Evolutionary conservation across 129 eudicot species (phyloP), one percentile per base, ranked within the genome.

Genomic region (Arctium minus): DNA sequence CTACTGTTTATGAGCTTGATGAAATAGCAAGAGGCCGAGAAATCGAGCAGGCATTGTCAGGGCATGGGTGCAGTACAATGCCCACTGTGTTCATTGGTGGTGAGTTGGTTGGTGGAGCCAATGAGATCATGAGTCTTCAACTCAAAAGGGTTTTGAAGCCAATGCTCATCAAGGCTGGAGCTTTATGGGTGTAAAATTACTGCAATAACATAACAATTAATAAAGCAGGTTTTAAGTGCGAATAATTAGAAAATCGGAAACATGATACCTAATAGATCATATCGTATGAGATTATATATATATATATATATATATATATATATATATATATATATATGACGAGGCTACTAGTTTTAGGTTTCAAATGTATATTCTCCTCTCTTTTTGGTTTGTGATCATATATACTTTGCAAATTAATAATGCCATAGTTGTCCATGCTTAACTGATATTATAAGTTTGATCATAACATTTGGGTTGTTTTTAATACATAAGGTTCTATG

Each of bases 1-100:
- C 93, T 0, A 82, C 82, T 0, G 93, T 94, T 22, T 92, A 94
- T 64, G 94, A 94, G 92, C 93, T 92, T 3, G 97, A 94, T 67
- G 92, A 92, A 67, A 84, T 92, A 17, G 36, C 85, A 0, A 82
- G 86, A 75, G 93, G 97, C 67, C 86, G 80, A 0, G 94, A 90
- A 37, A 84, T 92, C 44, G 98, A 94, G 85, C 87, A 82, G 31
- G 97, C 92, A 1, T 79, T 94, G 0, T 73, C 84, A 5, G 80
- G 84, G 82, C 85, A 82, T 0, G 94, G 94, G 6, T 82, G 81
- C 62, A 91, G 83, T 60, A 85, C 87, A 0, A 89, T 88, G 32
- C 98, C 94, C 0, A 87, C 91, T 1, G 93, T 94, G 78, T 94
- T 88, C 86, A 90, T 90, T 18, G 93, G 97, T 37, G 97, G 96